Base-by-base conservation (phyloP, 2,329 filamentous ascomycete species). In the Cadophora gregata region DNA sequence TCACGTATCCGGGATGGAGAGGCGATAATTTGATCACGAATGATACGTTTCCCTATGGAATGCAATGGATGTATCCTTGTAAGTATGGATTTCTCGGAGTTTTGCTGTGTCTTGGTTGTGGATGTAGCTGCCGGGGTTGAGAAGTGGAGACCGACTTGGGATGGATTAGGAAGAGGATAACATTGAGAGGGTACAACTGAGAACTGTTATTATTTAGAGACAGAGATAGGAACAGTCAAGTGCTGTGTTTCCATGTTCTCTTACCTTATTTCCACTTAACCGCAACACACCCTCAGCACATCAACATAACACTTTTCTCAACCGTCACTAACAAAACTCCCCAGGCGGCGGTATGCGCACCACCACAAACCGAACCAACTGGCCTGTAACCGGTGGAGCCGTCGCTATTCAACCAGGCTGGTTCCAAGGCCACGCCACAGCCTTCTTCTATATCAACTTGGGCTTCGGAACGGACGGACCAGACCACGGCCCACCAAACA, bases 381-480 rank as follows among this genome's bases (percentile, higher is more conserved):
- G 96, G 96, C 94, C 96, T 19, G 85, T 93, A 59, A 87, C 81
- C 33, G 96, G 96, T 72, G 96, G 96, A 69, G 93, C 93, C n/a
- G 76, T 99, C 68, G 86, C 93, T 59, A 85, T 97, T 75, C 95
- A 98, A 77, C 96, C 96, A 0, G 96, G 95, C 75, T 98, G 96
- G 96, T 97, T 97, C 83, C 88, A 90, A 66, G 96, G 96, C 70
- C 96, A 98, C 78, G 79, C 86, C 42, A 90, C 88, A 6, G 95
- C 93, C 21, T 87, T 93, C 74, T 85, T 97, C 77, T 97, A 97
- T 81, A 83, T 98, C 80, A 98, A 98, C 82, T 84, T 98, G 64
- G 96, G 96, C 71, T 88, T 94, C 71, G 93, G 92, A 71, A 93
- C 85, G 38, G 83, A 85, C 10, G 87, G 86, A 0, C 87, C 88